Conservation (phyloP, 805 yeast species). For the Cyberlindnera xishuangbannaensis region DNA sequence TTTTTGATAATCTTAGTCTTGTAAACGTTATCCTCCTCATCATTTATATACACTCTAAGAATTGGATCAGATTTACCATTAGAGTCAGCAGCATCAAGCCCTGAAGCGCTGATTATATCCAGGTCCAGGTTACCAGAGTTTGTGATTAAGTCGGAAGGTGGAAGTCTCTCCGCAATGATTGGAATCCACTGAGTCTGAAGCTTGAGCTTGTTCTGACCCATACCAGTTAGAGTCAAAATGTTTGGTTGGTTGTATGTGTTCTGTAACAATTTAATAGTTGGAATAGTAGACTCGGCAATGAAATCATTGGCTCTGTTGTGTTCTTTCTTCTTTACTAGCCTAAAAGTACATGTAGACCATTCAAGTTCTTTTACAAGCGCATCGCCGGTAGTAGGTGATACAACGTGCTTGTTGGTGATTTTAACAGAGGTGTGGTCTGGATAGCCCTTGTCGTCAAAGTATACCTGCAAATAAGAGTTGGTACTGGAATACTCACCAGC, state of each 20-base stretch:
- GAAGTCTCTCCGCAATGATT: conserved; percentile 49
- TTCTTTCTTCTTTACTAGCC: conserved; percentile 51
- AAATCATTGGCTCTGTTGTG: conserved; percentile 51
- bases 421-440: conserved; percentile 54
- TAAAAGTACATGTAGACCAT: conserved; percentile 59
- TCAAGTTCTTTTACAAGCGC: conserved; percentile 72
- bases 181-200: conserved; percentile 79
- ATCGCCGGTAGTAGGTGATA: conserved; percentile 58
- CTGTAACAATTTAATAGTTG: conserved; percentile 60
- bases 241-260: conserved; percentile 60
- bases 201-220: conserved; percentile 45
- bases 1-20: conserved; percentile 80
- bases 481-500: conserved; percentile 50
- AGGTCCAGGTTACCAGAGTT: conserved; percentile 69
- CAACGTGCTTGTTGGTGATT: conserved; percentile 31
- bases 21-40: conserved; percentile 48
- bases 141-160: conserved; percentile 67
- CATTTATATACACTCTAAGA: conserved; percentile 62
- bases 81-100: conserved; percentile 79
- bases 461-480: conserved; percentile 66
- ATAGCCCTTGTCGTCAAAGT: conserved; percentile 70
- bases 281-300: conserved; percentile 56
- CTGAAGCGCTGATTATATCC: conserved; percentile 56
- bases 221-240: conserved; percentile 48
- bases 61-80: conserved; percentile 95